Base-by-base conservation (phyloP, 306 rosid genomes). In the Elaeagnus macrophylla region DNA sequence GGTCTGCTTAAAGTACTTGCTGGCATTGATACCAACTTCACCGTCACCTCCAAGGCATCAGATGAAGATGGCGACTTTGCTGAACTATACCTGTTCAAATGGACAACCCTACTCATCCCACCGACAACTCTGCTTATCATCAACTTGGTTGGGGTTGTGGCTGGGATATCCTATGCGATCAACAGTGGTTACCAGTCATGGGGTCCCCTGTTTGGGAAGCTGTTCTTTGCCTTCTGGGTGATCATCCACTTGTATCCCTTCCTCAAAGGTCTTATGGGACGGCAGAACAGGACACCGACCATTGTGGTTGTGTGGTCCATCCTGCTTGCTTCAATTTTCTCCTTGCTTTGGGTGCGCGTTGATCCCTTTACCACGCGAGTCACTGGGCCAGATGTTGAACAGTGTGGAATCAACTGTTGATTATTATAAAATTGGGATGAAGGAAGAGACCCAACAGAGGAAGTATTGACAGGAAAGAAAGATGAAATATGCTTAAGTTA, bases 241-340 rank as follows among this genome's bases (percentile, higher is more conserved):
- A 91, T 91, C 38, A 48, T 91, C 48, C 97, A 91, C 78, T 77
- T 91, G 8, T 91, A 91, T 39, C 97, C 97, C 10, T 91, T 91
- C 87, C 91, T 91, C 75, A 91, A 91, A 66, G 97, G 97, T 87
- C 83, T 91, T 47, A 86, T 91, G 97, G 97, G 97, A 40, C 84
- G 97, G 53, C 97, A 91, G 75, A 91, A 91, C 68, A 57, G 97
- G 44, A 91, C 95, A 0, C 97, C 97, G 0, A 91, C 97, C 69
- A 84, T 91, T 14, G 95, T 91, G 10, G 84, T 91, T 3, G 95
- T 91, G 15, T 91, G 97, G 97, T 86, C 96, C 10, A 73, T 91
- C 64, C 82, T 91, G 0, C 85, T 91, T 42, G 97, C 97, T 11
- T 91, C 97, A 16, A 91, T 91, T 54, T 91, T 91, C 82, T 91